These are phyloP conservation scores for Drechslerella coelobrocha DNA, from an alignment of 2,329 filamentous ascomycete species.

Conservation along the genomic window DNA sequence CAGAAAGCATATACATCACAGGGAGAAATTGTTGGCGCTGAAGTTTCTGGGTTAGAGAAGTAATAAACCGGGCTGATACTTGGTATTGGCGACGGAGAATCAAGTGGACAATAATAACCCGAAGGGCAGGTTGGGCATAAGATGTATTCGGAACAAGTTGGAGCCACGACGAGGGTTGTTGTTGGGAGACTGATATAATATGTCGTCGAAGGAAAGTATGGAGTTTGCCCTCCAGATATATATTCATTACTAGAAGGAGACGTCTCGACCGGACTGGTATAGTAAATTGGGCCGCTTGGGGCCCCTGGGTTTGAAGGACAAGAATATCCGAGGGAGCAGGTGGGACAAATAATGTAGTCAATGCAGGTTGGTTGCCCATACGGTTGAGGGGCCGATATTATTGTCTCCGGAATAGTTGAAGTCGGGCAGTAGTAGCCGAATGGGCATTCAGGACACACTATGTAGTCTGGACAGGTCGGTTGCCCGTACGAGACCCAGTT, in stretches of 20 bases:
- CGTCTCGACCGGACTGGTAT: background rate
- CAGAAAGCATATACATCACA: constrained; percentile 43
- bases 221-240: background rate
- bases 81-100: constrained; percentile 4
- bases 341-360: background rate
- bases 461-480: constrained; percentile 37
- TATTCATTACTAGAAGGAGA: background rate
- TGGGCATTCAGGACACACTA: constrained; percentile 31
- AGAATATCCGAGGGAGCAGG: background rate
- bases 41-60: constrained; percentile 9
- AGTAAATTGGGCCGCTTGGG: constrained; percentile 5
- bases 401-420: background rate
- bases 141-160: constrained; percentile 44
- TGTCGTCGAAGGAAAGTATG: constrained; percentile 28
- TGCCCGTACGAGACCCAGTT: constrained; percentile 38
- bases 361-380: background rate
- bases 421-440: constrained; percentile 26
- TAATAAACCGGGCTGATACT: constrained; percentile 13
- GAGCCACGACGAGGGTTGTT: constrained; percentile 31
- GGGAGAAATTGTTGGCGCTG: constrained; percentile 12
- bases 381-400: background rate
- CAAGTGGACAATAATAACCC: constrained; percentile 28
- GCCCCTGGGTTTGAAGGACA: background rate
- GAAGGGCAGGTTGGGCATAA: constrained; percentile 37
- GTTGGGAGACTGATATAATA: constrained; percentile 39